These are phyloP conservation scores for Neodidymelliopsis sp. DNA, from an alignment of 2,329 filamentous ascomycete genomes.

Conservation along the genomic window DNA sequence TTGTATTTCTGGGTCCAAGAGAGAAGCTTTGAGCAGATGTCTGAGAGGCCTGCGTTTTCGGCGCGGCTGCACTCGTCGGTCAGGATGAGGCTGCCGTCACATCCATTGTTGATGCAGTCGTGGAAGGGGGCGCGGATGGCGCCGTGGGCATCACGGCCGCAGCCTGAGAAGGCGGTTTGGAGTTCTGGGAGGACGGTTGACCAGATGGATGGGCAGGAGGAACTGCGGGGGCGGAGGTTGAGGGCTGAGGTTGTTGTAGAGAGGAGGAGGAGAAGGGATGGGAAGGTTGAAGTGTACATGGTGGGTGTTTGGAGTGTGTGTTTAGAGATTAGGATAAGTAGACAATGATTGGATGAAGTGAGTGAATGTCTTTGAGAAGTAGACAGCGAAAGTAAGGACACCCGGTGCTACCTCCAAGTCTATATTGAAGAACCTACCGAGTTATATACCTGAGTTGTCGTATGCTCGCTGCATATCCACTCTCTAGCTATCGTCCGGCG, in stretches of 20 bases:
- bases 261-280: constrained; percentile 8
- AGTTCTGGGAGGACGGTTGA: constrained; percentile 25
- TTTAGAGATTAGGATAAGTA: not conserved
- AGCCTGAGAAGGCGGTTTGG: constrained; percentile 25
- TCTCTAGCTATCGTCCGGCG: constrained; percentile 1
- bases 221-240: constrained; percentile 18
- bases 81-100: constrained; percentile 37
- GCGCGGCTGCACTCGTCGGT: constrained; percentile 38
- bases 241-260: constrained; percentile 18
- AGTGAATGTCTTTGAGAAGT: constrained; percentile 3
- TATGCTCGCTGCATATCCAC: not conserved
- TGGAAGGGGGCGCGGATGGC: constrained; percentile 38
- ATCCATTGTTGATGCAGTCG: constrained; percentile 39
- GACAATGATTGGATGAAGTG: not conserved
- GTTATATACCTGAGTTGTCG: constrained; percentile 12
- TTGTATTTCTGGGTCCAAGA: constrained; percentile 50
- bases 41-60: constrained; percentile 54
- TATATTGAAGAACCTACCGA: constrained; percentile 4
- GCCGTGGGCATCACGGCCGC: constrained; percentile 29
- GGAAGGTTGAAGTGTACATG: constrained; percentile 13
- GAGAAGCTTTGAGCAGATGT: constrained; percentile 50
- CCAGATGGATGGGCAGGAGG: constrained; percentile 31
- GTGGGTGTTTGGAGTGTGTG: not conserved
- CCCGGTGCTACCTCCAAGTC: not conserved
- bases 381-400: constrained; percentile 1